Evolutionary conservation across 2,329 filamentous ascomycete genomes (phyloP), one percentile per base, ranked within the genome.

Genomic region (Phialophora verrucosa): DNA sequence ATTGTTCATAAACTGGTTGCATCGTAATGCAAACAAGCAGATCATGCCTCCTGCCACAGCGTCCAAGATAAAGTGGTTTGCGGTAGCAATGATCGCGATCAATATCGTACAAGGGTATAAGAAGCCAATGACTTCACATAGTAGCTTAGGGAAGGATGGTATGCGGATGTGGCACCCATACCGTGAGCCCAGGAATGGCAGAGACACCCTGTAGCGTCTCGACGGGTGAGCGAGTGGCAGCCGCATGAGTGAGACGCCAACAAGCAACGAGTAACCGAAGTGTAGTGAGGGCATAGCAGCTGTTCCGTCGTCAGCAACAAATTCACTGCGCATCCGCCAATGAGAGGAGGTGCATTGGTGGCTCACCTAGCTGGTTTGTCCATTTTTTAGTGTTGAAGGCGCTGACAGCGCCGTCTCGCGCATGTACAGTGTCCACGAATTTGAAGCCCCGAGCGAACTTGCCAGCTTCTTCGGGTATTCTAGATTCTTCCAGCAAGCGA

Each of bases 61-160:
- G 74, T 91, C 89, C 8, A 91, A 82, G 55, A 91, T 82, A 74
- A 90, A 86, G 76, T 91, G 89, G 75, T 91, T 91, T 56, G 89
- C 89, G 0, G 89, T 91, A 3, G 89, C 86, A 29, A 91, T 81
- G 69, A 91, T 91, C 32, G 88, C 88, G 11, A 85, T 81, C 6
- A 91, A 77, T 67, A 91, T 91, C 31, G 84, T 80, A 7, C 83
- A 74, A 1, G 90, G 89, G 72, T 91, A 91, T 4, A 84, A 77
- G 72, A 88, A 80, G 54, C 88, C 89, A 17, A 86, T 64, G 1
- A 77, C 62, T 14, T 85, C 64, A 69, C 82, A 85, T 11, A 76
- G 67, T n/a, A 83, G 56, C 2, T 88, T 84, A 59, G 83, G 81
- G 79, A 83, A 84, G 0, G 78, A 81, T 2, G 79, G 83, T 3